Base-by-base conservation (phyloP, 2,329 filamentous ascomycete species). In the Colletotrichum spinosum region DNA sequence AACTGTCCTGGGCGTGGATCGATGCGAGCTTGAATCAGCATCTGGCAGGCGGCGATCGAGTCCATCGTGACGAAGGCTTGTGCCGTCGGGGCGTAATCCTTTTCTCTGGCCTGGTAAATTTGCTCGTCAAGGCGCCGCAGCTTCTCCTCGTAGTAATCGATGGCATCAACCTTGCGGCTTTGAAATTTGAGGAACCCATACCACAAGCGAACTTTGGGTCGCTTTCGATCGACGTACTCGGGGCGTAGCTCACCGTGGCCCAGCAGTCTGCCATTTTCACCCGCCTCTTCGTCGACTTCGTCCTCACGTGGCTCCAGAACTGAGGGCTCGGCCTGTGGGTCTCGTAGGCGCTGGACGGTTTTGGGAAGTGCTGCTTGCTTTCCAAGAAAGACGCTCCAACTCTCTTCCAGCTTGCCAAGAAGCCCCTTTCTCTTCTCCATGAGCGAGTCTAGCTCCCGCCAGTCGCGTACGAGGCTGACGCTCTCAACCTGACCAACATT, bases 51-150 rank as follows among this genome's bases (percentile, higher is more conserved):
- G 12, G 94, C 92, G 54, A 97, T 96, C 4, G 93, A 96, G 79
- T 97, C 93, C 93, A 99, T 97, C 0, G 96, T 98, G 44, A 99
- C 92, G 76, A 99, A 97, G 1, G 97, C 97, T 66, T 97, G 86
- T 53, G 95, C 91, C 1, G 90, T 94, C 0, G 96, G 84, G 6
- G 85, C 81, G 72, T 94, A 98, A 4, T 91, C 86, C 75, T 92
- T 92, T 72, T 88, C 88, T 35, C 96, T 88, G 10, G 93, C 88
- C 8, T 79, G 78, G 8, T 79, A 77, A 55, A 99, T 93, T 69
- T 89, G 85, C 53, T 92, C 91, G 70, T 99, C 95, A 2, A 97
- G 77, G 13, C 86, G 84, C 34, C 91, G 89, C 41, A 99, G 85
- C 74, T 92, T 91, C 76, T 97, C 93, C 72, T 97, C 92, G 73